Base-by-base conservation (phyloP, 2,329 filamentous ascomycete genomes). In the Juglanconis oblonga region DNA sequence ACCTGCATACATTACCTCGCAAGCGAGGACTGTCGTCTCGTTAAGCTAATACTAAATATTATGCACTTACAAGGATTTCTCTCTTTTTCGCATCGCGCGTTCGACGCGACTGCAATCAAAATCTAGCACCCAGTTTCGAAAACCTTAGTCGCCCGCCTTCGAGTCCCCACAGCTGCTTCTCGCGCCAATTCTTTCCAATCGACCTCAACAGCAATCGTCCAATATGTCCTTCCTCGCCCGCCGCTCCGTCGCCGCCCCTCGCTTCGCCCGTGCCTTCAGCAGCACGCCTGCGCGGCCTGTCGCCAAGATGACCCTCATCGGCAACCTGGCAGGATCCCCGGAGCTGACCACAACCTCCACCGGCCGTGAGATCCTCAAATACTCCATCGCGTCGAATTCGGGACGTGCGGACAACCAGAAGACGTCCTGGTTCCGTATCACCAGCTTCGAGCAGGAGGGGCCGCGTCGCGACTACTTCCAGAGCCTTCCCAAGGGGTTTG, bases 371-470 rank as follows among this genome's bases (percentile, higher is more conserved):
- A 70, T 96, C 61, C 72, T 98, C 70, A 85, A 84, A 68, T 98
- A 96, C 73, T 78, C 86, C 4, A 79, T 99, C 64, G 93, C 86
- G 55, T 90, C 86, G 69, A 87, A 79, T 73, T 74, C 73, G 62
- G 92, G 92, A 13, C 76, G 80, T 63, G 79, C 77, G 65, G 89
- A 94, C 14, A 89, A 91, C 75, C 81, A 86, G 71, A 83, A 86
- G 72, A 91, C 89, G 35, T 95, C 88, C 80, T 98, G 90, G 90
- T 98, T 96, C 82, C 83, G 82, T 60, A 81, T 98, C 58, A 81
- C 87, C 38, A 86, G 82, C 77, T 98, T 98, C 73, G 68, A 78
- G 55, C 77, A 79, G 13, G 87, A 91, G 65, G 90, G 89, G 11
- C 75, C 83, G 53, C 80, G 83, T 72, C 87, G 88, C 70, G 90